These are phyloP conservation scores for Catenaria anguillulae DNA, from an alignment of 371 early-diverging fungal genomes.

Conservation along the genomic window DNA sequence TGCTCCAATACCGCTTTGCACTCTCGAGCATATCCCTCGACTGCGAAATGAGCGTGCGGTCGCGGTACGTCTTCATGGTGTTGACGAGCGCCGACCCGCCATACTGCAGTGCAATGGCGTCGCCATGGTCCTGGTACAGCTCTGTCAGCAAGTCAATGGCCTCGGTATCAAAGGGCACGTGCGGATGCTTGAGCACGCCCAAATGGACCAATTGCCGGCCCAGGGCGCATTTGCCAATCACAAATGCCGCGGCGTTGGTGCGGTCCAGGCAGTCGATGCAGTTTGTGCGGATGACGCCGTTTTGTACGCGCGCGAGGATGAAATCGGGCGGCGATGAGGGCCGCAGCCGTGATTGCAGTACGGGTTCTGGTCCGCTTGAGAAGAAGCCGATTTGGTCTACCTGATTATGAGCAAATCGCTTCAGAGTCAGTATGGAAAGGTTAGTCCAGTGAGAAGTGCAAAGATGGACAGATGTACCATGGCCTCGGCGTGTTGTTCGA, in stretches of 20 bases:
- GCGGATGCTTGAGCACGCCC: slow-evolving; percentile 61
- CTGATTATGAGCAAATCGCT: too few relatives aligned
- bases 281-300: slow-evolving; percentile 90
- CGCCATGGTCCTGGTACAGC: slow-evolving; percentile 97
- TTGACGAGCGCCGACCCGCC: slow-evolving; percentile 97
- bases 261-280: slow-evolving; percentile 99
- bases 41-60: slow-evolving; percentile 85
- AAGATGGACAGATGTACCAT: too few relatives aligned
- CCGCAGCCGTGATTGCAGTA: too few relatives aligned
- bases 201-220: slow-evolving; percentile 82
- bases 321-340: too few relatives aligned
- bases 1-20: slow-evolving; percentile 77
- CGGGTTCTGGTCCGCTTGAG: slow-evolving; percentile 68
- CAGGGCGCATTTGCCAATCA: slow-evolving; percentile 87
- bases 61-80: slow-evolving; percentile 91
- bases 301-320: slow-evolving; percentile 29
- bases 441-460: too few relatives aligned
- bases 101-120: slow-evolving; percentile 97
- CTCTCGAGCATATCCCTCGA: slow-evolving; percentile 91
- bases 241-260: slow-evolving; percentile 96
- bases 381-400: slow-evolving; percentile 76
- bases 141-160: slow-evolving; percentile 81
- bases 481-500: slow-evolving; percentile 79
- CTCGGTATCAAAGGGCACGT: slow-evolving; percentile 80
- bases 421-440: too few relatives aligned